Percentiles rank a stretch among this genome's conserved stretches.
phyloP scores from a whole-genome alignment of 2,329 filamentous ascomycete species.

The Lecanoromycetidae sp. region DNA sequence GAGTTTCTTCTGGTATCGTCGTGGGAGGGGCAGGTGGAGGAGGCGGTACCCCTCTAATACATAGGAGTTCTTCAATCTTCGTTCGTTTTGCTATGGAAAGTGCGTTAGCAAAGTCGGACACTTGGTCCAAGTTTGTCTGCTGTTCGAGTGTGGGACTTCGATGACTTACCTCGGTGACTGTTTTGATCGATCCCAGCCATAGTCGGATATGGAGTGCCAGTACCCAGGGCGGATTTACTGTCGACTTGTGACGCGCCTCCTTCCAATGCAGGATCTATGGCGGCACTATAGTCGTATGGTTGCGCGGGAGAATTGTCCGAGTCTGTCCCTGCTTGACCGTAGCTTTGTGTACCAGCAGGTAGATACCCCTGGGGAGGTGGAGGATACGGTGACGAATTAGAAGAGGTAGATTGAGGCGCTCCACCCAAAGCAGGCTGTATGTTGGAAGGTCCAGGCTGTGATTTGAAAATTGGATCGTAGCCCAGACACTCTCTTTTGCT shows the following conservation, averaged over 20 bases:
- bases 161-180: slow-evolving; percentile 39
- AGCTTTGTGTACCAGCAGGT: slow-evolving; percentile 25
- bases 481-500: slow-evolving; percentile 56
- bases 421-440: slow-evolving; percentile 57
- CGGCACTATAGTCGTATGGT: slow-evolving; percentile 43
- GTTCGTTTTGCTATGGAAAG: slow-evolving; percentile 49
- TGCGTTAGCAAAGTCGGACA: background rate
- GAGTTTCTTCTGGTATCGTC: slow-evolving; percentile 32
- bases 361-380: slow-evolving; percentile 33
- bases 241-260: slow-evolving; percentile 9
- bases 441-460: slow-evolving; percentile 56
- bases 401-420: slow-evolving; percentile 19
- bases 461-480: slow-evolving; percentile 59
- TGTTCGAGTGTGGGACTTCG: background rate
- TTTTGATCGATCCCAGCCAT: slow-evolving; percentile 23
- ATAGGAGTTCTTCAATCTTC: slow-evolving; percentile 61
- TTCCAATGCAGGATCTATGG: slow-evolving; percentile 55
- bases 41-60: slow-evolving; percentile 48
- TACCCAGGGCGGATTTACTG: slow-evolving; percentile 24
- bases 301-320: slow-evolving; percentile 27
- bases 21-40: slow-evolving; percentile 42
- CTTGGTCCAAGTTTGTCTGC: background rate
- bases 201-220: slow-evolving; percentile 27
- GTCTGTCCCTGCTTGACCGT: slow-evolving; percentile 19
- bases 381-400: slow-evolving; percentile 24